phyloP scores from a whole-genome alignment of 768 basidiomycete species.

The Boletus vermiculosoides region DNA sequence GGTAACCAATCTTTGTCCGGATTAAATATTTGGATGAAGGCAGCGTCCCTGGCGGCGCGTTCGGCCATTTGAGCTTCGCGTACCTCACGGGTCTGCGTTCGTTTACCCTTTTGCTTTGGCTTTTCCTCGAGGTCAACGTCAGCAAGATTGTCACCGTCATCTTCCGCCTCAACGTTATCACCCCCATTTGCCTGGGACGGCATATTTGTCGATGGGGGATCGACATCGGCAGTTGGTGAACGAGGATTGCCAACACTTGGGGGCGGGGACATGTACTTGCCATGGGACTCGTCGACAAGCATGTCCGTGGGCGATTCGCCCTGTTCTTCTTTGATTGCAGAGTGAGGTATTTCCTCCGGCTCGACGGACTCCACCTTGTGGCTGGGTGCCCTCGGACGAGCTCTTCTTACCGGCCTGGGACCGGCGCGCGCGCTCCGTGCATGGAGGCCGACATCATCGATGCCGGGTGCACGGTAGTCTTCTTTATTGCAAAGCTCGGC shows the following conservation, averaged over 20 bases:
- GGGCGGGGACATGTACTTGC: constrained; percentile 29
- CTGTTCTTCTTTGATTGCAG: constrained; percentile 48
- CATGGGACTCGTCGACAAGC: constrained; percentile 3
- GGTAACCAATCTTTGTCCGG: constrained; percentile 81
- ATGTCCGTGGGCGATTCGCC: constrained; percentile 11
- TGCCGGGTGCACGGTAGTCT: constrained; percentile 71
- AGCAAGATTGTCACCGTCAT: constrained; percentile 10
- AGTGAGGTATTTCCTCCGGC: constrained; percentile 34
- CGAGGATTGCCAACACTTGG: constrained; percentile 23
- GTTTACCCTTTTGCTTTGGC: constrained; percentile 42
- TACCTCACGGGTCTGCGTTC: constrained; percentile 41
- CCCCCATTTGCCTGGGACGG: constrained; percentile 6
- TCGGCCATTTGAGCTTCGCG: constrained; percentile 50
- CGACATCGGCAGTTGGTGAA: constrained; percentile 19
- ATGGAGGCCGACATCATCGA: constrained; percentile 63
- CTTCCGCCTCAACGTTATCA: constrained; percentile 15
- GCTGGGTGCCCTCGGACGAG: constrained; percentile 42
- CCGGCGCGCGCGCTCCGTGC: constrained; percentile 38
- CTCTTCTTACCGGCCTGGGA: constrained; percentile 37
- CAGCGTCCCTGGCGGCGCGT: constrained; percentile 41
- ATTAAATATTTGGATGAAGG: constrained; percentile 71
- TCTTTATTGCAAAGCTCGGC: constrained; percentile 70
- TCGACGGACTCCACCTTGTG: constrained; percentile 44
- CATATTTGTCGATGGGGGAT: background rate
- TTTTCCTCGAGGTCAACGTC: constrained; percentile 30